A percentile compares a stretch with the other conserved stretches of the same genome.
Conservation (phyloP, 2,329 filamentous ascomycete genomes). For the Aphanocladium album region DNA sequence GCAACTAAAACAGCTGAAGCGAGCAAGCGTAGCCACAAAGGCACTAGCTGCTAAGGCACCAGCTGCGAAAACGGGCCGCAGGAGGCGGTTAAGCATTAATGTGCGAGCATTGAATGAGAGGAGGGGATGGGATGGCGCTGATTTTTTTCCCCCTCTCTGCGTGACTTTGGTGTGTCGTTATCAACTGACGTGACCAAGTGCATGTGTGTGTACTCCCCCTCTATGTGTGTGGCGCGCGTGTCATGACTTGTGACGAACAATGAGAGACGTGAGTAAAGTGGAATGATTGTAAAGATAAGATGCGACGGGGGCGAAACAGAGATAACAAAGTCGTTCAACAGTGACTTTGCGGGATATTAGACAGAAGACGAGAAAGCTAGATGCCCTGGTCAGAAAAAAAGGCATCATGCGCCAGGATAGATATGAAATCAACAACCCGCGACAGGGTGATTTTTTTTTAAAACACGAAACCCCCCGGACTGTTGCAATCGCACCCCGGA, state of each 20-base stretch:
- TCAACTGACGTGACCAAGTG: conserved; percentile 11
- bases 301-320: neutral
- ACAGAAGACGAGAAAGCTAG: neutral
- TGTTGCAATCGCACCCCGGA: neutral
- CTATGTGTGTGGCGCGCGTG: neutral
- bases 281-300: neutral
- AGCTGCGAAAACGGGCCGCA: neutral
- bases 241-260: conserved; percentile 4
- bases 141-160: neutral
- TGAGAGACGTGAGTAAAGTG: neutral
- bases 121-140: neutral
- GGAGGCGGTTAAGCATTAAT: neutral
- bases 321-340: conserved; percentile 10
- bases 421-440: neutral
- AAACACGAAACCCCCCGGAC: neutral
- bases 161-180: conserved; percentile 11
- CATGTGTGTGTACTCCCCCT: neutral
- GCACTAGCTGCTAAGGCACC: too few species aligned
- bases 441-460: neutral
- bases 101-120: neutral
- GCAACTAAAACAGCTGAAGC: conserved; percentile 32
- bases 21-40: neutral
- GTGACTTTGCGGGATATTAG: conserved; percentile 1
- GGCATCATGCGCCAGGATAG: neutral
- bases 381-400: neutral